These are phyloP conservation scores for Botrytis galanthina DNA, from an alignment of 2,329 filamentous ascomycete genomes.

Conservation along the genomic window DNA sequence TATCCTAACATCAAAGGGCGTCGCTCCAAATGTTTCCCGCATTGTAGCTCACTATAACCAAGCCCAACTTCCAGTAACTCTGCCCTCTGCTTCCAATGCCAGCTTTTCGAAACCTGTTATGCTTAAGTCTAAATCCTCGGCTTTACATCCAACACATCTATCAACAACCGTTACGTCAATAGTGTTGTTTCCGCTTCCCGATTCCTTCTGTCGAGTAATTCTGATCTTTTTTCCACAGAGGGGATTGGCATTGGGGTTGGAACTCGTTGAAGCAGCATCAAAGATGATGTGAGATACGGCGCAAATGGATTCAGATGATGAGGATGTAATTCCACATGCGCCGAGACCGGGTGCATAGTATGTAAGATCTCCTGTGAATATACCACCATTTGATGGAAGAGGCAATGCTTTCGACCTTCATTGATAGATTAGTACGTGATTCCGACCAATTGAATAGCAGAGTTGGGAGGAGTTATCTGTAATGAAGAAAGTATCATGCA, in stretches of 20 bases:
- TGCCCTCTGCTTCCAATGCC: slow-evolving; percentile 45
- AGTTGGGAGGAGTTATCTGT: slow-evolving; percentile 1
- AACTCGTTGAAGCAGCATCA: slow-evolving; percentile 53
- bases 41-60: slow-evolving; percentile 33
- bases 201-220: slow-evolving; percentile 49
- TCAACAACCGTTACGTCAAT: slow-evolving; percentile 64
- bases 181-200: slow-evolving; percentile 51
- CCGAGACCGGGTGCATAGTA: slow-evolving; percentile 67
- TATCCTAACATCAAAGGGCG: background rate
- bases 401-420: slow-evolving; percentile 45
- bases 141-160: slow-evolving; percentile 50
- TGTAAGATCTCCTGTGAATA: slow-evolving; percentile 63
- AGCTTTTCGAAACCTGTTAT: slow-evolving; percentile 44
- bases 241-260: slow-evolving; percentile 62
- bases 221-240: slow-evolving; percentile 67
- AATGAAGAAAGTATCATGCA: background rate
- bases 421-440: slow-evolving; percentile 2
- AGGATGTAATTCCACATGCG: slow-evolving; percentile 62
- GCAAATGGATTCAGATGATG: slow-evolving; percentile 57
- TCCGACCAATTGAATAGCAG: background rate
- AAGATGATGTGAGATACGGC: slow-evolving; percentile 67
- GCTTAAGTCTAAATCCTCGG: slow-evolving; percentile 46
- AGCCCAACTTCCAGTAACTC: slow-evolving; percentile 42
- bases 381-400: slow-evolving; percentile 50
- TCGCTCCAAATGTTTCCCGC: background rate